Evolutionary conservation across 805 yeast species (phyloP).

Genomic region (Metschnikowia santaceciliae): DNA sequence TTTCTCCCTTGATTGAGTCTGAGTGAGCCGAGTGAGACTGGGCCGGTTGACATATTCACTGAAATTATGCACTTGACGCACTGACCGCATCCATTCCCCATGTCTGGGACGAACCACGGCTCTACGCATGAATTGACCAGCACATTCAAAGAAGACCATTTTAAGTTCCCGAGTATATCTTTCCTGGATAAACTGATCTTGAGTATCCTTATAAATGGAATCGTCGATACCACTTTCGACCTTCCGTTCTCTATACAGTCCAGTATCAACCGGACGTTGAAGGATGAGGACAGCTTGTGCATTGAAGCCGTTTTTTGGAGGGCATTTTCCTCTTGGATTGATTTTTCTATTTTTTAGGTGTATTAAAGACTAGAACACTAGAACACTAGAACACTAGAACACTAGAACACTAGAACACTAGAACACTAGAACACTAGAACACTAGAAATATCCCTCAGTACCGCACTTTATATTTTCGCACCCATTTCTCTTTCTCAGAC

Average conservation of each 20-base stretch:
- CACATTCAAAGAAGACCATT: constrained; percentile 2
- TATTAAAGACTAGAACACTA: too few species aligned
- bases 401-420: too few species aligned
- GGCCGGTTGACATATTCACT: background rate
- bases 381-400: too few species aligned
- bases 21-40: too few species aligned
- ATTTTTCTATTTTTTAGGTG: too few species aligned
- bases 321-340: constrained; percentile 23
- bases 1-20: too few species aligned
- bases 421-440: too few species aligned
- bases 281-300: constrained; percentile 22
- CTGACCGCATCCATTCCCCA: background rate
- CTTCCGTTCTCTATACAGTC: constrained; percentile 25
- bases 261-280: constrained; percentile 13
- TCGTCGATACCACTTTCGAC: constrained; percentile 49
- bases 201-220: constrained; percentile 39
- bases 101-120: background rate
- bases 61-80: background rate
- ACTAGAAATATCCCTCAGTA: too few species aligned
- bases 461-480: too few species aligned
- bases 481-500: too few species aligned
- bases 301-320: constrained; percentile 44
- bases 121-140: constrained; percentile 3
- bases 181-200: constrained; percentile 38
- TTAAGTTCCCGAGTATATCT: constrained; percentile 25